These are phyloP conservation scores for Mentha longifolia DNA, from an alignment of 257 asterid genomes.

Conservation along the genomic window DNA sequence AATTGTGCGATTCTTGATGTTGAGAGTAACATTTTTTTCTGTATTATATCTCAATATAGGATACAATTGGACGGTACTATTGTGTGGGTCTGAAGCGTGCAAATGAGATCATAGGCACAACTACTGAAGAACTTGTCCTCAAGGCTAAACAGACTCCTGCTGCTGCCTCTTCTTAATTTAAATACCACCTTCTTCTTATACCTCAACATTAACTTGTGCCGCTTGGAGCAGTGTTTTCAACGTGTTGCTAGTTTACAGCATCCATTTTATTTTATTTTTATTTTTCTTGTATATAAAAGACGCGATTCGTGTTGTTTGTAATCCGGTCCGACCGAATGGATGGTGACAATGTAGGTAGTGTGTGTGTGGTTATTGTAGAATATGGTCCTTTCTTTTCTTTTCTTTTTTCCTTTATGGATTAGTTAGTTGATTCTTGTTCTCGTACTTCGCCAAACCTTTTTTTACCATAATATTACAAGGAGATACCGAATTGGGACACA, in stretches of 20 bases:
- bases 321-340: slow-evolving; percentile 8
- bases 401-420: neutral
- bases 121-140: slow-evolving; percentile 92
- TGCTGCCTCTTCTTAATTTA: slow-evolving; percentile 40
- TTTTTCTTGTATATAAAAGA: slow-evolving; percentile 27
- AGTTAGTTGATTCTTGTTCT: neutral
- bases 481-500: neutral
- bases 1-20: neutral
- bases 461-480: neutral
- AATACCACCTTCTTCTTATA: neutral
- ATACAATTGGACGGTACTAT: slow-evolving; percentile 78
- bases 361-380: slow-evolving; percentile 1
- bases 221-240: neutral
- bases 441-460: neutral
- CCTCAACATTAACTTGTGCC: neutral
- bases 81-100: slow-evolving; percentile 94
- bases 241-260: neutral
- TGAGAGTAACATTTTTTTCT: slow-evolving; percentile 3
- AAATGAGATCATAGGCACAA: slow-evolving; percentile 91
- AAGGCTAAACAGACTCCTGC: slow-evolving; percentile 73
- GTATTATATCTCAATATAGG: slow-evolving; percentile 43
- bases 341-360: neutral
- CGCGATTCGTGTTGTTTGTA: slow-evolving; percentile 10
- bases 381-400: neutral
- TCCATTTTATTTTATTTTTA: slow-evolving; percentile 1